These are phyloP conservation scores for Starmerella sirachaensis DNA, from an alignment of 805 yeast species.

Conservation along the genomic window DNA sequence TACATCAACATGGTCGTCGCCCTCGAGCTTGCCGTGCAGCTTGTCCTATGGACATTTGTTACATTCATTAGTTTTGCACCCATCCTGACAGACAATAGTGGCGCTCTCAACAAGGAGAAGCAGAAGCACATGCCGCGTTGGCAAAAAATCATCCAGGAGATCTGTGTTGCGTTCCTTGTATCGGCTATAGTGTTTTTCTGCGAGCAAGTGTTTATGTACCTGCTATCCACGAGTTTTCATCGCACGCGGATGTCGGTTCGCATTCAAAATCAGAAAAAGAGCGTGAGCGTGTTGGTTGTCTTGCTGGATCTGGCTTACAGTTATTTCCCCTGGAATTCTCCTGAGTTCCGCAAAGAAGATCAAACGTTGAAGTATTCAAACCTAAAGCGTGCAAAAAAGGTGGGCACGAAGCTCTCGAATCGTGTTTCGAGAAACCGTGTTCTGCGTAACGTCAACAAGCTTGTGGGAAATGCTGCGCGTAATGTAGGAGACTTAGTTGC, in stretches of 20 bases:
- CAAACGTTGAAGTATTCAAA: conserved; percentile 23
- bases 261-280: conserved; percentile 29
- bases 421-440: conserved; percentile 9
- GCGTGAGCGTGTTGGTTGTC: conserved; percentile 24
- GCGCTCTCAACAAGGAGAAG: conserved; percentile 12
- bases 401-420: neutral
- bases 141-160: conserved; percentile 28
- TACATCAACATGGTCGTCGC: conserved; percentile 28
- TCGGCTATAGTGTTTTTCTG: conserved; percentile 29
- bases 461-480: conserved; percentile 25
- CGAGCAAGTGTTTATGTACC: conserved; percentile 30
- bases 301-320: conserved; percentile 27
- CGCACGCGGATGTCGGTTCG: conserved; percentile 30
- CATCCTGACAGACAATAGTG: conserved; percentile 24
- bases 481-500: conserved; percentile 19
- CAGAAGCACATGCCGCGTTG: conserved; percentile 24
- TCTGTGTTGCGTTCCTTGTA: conserved; percentile 30
- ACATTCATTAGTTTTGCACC: conserved; percentile 31
- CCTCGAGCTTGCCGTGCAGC: conserved; percentile 28
- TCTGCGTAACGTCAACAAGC: conserved; percentile 22
- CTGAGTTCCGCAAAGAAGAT: conserved; percentile 31
- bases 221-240: conserved; percentile 32
- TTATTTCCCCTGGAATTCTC: conserved; percentile 28
- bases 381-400: conserved; percentile 16
- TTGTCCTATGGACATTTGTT: conserved; percentile 29